Conservation (phyloP, 345 rosid genomes). For the Cardamine chenopodiifolia region DNA sequence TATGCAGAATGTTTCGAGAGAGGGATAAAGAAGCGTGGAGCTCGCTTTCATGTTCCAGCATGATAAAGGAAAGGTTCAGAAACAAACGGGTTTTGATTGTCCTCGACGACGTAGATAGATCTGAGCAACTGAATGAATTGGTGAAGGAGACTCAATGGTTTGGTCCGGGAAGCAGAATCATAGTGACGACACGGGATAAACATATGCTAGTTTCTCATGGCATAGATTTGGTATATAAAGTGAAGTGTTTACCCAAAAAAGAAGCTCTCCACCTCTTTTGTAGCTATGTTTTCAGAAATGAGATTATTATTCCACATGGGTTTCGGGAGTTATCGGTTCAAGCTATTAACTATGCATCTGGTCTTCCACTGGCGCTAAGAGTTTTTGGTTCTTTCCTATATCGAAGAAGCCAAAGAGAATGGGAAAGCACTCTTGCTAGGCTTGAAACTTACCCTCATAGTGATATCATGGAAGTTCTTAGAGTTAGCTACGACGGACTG, state of each 20-base stretch:
- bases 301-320: slow-evolving; percentile 15
- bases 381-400: slow-evolving; percentile 44
- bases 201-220: slow-evolving; percentile 37
- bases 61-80: slow-evolving; percentile 32
- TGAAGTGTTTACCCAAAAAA: slow-evolving; percentile 15
- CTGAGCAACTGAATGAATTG: slow-evolving; percentile 32
- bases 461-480: slow-evolving; percentile 39
- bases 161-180: slow-evolving; percentile 42
- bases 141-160: slow-evolving; percentile 34
- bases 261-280: slow-evolving; percentile 44
- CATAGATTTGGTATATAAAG: slow-evolving; percentile 28
- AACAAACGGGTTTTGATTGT: slow-evolving; percentile 33
- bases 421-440: slow-evolving; percentile 43
- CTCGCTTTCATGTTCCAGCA: not conserved
- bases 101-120: slow-evolving; percentile 37
- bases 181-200: slow-evolving; percentile 39
- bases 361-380: slow-evolving; percentile 52
- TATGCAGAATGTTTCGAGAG: slow-evolving; percentile 36
- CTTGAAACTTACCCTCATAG: slow-evolving; percentile 34
- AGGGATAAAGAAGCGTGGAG: slow-evolving; percentile 30
- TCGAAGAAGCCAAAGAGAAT: slow-evolving; percentile 18
- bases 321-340: slow-evolving; percentile 21
- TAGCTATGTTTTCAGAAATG: slow-evolving; percentile 29
- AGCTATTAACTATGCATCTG: slow-evolving; percentile 40
- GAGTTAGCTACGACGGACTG: slow-evolving; percentile 49